Conservation (phyloP, 441 rosid genomes). For the Geranium incanum region DNA sequence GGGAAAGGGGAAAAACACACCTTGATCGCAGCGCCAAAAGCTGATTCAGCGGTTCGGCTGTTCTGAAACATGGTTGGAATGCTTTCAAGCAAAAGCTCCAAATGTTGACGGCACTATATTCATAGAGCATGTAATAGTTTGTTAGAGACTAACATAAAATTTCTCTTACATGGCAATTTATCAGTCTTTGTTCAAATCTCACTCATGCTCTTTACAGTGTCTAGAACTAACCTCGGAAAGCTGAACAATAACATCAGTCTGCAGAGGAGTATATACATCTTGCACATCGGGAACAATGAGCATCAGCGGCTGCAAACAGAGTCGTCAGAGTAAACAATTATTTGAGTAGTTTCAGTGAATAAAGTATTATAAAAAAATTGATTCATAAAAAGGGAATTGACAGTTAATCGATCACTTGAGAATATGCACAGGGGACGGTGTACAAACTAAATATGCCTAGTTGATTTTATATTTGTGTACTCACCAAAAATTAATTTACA, state of each 20-base stretch:
- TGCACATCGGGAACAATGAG: slow-evolving; percentile 74
- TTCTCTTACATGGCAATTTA: not conserved
- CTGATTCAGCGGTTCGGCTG: slow-evolving; percentile 81
- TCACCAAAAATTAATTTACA: too few relatives aligned
- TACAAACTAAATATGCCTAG: too few relatives aligned
- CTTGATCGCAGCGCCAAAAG: slow-evolving; percentile 96
- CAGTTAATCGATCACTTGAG: too few relatives aligned
- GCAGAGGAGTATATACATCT: slow-evolving; percentile 82
- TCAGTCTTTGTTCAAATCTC: slow-evolving; percentile 1
- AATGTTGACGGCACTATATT: slow-evolving; percentile 79
- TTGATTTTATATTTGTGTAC: too few relatives aligned
- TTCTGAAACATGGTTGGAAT: slow-evolving; percentile 88
- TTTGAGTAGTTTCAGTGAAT: not conserved
- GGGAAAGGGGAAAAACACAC: slow-evolving; percentile 28
- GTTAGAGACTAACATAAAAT: not conserved
- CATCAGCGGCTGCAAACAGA: slow-evolving; percentile 69
- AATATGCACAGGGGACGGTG: not conserved
- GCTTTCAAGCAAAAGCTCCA: slow-evolving; percentile 88
- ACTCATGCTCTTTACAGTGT: slow-evolving; percentile 8
- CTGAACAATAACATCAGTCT: slow-evolving; percentile 74
- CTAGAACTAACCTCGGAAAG: slow-evolving; percentile 60
- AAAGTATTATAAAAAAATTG: not conserved
- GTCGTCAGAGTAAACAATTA: slow-evolving; percentile 13
- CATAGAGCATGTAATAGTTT: too few relatives aligned
- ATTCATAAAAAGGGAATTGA: not conserved